phyloP scores from a whole-genome alignment of 2,329 filamentous ascomycete species.

The Xylariaceae sp. region DNA sequence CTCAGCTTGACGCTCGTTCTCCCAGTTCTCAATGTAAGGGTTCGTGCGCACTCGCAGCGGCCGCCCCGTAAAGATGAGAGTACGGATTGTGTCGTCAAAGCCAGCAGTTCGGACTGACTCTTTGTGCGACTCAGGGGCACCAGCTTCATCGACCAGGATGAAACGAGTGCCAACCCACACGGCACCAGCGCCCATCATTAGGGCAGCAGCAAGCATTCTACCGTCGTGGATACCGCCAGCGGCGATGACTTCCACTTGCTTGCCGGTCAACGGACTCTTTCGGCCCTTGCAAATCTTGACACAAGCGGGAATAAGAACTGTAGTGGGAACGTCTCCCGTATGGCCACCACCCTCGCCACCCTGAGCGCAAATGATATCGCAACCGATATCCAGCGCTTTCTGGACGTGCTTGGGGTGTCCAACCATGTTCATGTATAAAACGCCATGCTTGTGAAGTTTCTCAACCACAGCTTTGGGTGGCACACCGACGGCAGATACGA shows the following conservation, averaged over 20 bases:
- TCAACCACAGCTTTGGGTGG: slow-evolving; percentile 90
- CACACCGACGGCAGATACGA: slow-evolving; percentile 95
- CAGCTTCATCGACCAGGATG: slow-evolving; percentile 91
- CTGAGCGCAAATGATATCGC: slow-evolving; percentile 97
- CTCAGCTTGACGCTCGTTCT: slow-evolving; percentile 85
- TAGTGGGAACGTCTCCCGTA: slow-evolving; percentile 91
- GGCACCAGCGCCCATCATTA: slow-evolving; percentile 89
- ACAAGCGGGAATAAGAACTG: slow-evolving; percentile 89
- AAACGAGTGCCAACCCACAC: slow-evolving; percentile 99
- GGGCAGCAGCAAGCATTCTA: slow-evolving; percentile 82
- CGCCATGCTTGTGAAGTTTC: slow-evolving; percentile 81
- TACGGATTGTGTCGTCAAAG: slow-evolving; percentile 95
- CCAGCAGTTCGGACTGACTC: slow-evolving; percentile 90
- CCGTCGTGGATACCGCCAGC: slow-evolving; percentile 95
- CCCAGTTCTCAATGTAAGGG: slow-evolving; percentile 94
- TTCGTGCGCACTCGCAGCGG: slow-evolving; percentile 94
- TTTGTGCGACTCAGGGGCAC: slow-evolving; percentile 91
- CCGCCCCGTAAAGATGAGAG: slow-evolving; percentile 97
- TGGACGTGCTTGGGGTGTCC: slow-evolving; percentile 98
- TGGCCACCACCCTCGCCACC: slow-evolving; percentile 97
- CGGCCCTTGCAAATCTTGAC: slow-evolving; percentile 79
- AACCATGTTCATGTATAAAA: slow-evolving; percentile 99
- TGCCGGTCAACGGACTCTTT: slow-evolving; percentile 85
- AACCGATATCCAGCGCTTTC: slow-evolving; percentile 91
- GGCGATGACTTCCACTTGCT: slow-evolving; percentile 88